phyloP scores from a whole-genome alignment of 768 basidiomycete genomes.

The Suillus occidentalis region DNA sequence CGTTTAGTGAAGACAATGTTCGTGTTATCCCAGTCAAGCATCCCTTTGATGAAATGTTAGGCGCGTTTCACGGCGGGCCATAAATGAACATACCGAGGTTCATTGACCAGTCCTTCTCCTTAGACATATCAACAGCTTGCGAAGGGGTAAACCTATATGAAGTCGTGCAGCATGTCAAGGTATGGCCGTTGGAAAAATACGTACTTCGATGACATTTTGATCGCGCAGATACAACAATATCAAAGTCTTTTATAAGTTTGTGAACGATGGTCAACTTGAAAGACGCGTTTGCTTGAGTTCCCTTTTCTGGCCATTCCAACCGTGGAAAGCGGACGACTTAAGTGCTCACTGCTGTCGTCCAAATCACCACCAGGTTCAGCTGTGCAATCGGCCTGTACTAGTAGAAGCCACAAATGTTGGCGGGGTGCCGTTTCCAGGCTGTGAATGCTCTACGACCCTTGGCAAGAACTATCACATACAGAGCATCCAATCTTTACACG shows the following conservation, averaged over 20 bases:
- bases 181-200: not conserved
- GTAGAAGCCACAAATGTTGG: not conserved
- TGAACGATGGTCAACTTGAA: not conserved
- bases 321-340: not conserved
- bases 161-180: not conserved
- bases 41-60: conserved; percentile 41
- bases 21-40: conserved; percentile 80
- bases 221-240: not conserved
- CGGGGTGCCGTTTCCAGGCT: not conserved
- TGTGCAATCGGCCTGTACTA: not conserved
- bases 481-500: conserved; percentile 52
- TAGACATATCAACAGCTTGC: conserved; percentile 55
- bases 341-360: not conserved
- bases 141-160: conserved; percentile 56
- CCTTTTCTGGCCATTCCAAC: not conserved
- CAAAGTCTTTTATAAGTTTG: not conserved
- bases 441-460: not conserved
- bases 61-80: not conserved
- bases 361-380: not conserved
- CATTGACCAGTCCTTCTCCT: conserved; percentile 73
- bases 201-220: conserved; percentile 1
- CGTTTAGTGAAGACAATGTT: conserved; percentile 81
- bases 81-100: conserved; percentile 50
- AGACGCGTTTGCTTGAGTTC: not conserved
- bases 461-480: conserved; percentile 8